Conservation (phyloP, 164 flowering plant genomes). For the Piper longum region DNA sequence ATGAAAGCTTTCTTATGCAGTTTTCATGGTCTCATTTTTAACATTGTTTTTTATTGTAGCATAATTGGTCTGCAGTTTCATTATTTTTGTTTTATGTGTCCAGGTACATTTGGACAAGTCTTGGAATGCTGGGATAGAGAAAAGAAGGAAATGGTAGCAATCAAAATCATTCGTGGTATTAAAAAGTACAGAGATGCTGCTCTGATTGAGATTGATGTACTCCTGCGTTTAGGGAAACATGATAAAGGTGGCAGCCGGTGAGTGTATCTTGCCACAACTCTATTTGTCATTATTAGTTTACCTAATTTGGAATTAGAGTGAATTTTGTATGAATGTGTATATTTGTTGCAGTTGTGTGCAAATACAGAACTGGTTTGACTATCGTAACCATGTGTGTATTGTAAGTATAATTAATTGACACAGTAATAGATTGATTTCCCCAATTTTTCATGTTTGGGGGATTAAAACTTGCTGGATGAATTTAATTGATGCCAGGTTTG, state of each 20-base stretch:
- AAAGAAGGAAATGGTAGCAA: slow-evolving; percentile 82
- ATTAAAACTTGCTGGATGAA: slow-evolving; percentile 54
- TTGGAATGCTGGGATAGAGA: slow-evolving; percentile 96
- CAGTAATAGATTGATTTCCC: slow-evolving; percentile 42
- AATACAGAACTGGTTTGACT: slow-evolving; percentile 99
- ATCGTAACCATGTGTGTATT: slow-evolving; percentile 99
- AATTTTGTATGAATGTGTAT: slow-evolving; percentile 39
- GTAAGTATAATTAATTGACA: slow-evolving; percentile 68
- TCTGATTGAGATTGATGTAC: slow-evolving; percentile 90
- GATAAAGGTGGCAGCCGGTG: slow-evolving; percentile 80
- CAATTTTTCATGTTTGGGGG: slow-evolving; percentile 38
- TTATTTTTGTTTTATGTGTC: neutral
- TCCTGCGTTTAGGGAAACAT: slow-evolving; percentile 69
- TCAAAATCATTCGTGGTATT: slow-evolving; percentile 81
- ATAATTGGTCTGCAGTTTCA: neutral
- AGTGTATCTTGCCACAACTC: slow-evolving; percentile 12
- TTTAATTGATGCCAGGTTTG: slow-evolving; percentile 88
- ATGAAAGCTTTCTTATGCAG: neutral
- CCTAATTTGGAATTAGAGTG: neutral
- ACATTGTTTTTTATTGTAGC: neutral
- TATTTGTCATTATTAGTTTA: neutral
- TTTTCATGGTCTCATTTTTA: too few species aligned
- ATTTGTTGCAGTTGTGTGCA: slow-evolving; percentile 99
- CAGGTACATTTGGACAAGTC: slow-evolving; percentile 98
- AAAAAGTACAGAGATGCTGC: slow-evolving; percentile 96